Percentiles rank a stretch among this genome's conserved stretches.
phyloP scores from a whole-genome alignment of 495 filamentous ascomycete species.

The Podospora didyma region DNA sequence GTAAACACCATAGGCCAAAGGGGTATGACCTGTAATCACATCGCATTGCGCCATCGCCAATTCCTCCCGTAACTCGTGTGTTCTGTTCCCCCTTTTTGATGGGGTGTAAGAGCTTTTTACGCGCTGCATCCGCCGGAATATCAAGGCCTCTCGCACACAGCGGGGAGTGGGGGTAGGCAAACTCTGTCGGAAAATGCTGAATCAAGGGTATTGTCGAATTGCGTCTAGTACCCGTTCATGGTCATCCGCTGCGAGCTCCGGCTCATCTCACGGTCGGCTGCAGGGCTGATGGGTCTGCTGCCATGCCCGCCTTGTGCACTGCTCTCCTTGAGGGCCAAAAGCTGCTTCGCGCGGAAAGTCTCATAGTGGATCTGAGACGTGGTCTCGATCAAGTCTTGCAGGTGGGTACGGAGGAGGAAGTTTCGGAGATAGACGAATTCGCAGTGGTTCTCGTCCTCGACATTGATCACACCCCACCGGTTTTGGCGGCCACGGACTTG shows the following conservation, averaged over 20 bases:
- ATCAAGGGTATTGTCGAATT: conserved; percentile 1
- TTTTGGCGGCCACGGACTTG: conserved; percentile 98
- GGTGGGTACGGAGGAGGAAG: conserved; percentile 94
- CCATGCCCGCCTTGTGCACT: conserved; percentile 74
- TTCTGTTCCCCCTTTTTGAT: background rate
- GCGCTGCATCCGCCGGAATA: conserved; percentile 18
- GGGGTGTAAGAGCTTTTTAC: conserved; percentile 6
- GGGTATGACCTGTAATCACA: conserved; percentile 24
- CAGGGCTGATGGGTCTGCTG: conserved; percentile 89
- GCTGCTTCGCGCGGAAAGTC: conserved; percentile 98
- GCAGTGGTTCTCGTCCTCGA: conserved; percentile 99
- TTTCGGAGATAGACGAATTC: conserved; percentile 98
- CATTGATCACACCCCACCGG: conserved; percentile 99
- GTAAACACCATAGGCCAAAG: conserved; percentile 29
- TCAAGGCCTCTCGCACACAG: conserved; percentile 15
- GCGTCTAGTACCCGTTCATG: conserved; percentile 88
- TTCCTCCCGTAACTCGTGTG: conserved; percentile 13
- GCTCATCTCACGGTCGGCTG: conserved; percentile 93
- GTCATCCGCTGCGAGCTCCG: conserved; percentile 92
- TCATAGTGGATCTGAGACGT: conserved; percentile 99
- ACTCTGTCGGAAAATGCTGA: conserved; percentile 3
- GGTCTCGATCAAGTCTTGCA: conserved; percentile 97
- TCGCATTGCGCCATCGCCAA: conserved; percentile 17
- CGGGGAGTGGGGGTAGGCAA: conserved; percentile 3
- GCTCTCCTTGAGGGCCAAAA: conserved; percentile 95